Evolutionary conservation across 768 basidiomycete species (phyloP), one percentile per base, ranked within the genome.

Genomic region (Lactarius hatsudake): DNA sequence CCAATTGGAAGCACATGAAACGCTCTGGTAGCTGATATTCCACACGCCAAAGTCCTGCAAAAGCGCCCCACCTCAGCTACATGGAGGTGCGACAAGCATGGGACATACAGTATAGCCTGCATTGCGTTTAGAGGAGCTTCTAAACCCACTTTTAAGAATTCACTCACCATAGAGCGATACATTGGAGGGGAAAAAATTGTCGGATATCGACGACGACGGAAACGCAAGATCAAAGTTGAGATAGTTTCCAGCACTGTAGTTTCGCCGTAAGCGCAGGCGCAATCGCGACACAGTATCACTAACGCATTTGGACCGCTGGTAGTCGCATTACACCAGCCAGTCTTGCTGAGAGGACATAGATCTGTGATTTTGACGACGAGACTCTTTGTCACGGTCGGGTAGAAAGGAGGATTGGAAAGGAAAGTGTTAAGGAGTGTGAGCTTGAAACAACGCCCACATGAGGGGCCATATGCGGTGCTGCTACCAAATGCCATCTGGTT

Each of bases 151-250:
- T 9, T 36, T 20, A 18, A 2, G 10, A 34, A 45, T 30, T 34
- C 43, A 76, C 78, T 65, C 62, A 79, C 91, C 91, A 73, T 94
- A 93, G 12, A 85, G 72, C 5, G 86, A 73, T 67, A 76, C 80
- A 72, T 94, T 81, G 5, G 87, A 89, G 0, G 92, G 93, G 74
- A 91, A 94, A 72, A 91, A 94, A 71, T 84, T 79, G 57, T 79
- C 75, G 36, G 90, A 83, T 65, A 93, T 91, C 20, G 89, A 69
- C 2, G 73, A 70, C 6, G 91, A 92, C 2, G 91, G 92, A 75
- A 81, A 93, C 51, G 89, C 86, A 61, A 94, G 85, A 76, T 94
- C 92, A 75, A 94, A 93, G 73, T 94, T 93, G 65, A 94, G 80
- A 71, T 82, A 85, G 59, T 80, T 79, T 7, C 89, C 90, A 45